Evolutionary conservation across 441 rosid species (phyloP).

Genomic region (Manihot esculenta): DNA sequence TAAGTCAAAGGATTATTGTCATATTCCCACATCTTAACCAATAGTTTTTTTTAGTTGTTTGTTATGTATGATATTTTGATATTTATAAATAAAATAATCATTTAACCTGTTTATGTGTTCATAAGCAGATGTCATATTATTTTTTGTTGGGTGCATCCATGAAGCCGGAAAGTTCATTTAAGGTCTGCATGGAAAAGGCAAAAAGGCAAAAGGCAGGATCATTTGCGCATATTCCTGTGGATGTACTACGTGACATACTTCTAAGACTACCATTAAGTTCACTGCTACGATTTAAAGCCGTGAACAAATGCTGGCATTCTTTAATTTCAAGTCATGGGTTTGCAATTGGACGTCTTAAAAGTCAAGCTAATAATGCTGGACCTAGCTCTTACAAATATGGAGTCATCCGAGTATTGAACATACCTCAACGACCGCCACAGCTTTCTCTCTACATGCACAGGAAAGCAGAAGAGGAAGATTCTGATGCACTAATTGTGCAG

Average conservation of each 20-base stretch:
- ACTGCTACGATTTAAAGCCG: background rate
- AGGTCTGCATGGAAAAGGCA: background rate
- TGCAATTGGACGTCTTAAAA: background rate
- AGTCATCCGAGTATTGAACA: background rate
- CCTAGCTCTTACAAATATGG: background rate
- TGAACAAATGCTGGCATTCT: slow-evolving; percentile 3
- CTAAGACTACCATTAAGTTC: background rate
- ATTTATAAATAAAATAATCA: no score
- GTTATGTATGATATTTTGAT: no score
- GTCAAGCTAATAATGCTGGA: background rate
- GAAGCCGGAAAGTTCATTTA: background rate
- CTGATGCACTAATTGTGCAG: background rate
- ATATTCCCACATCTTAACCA: background rate
- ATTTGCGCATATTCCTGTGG: background rate
- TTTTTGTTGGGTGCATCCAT: background rate
- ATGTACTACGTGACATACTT: background rate
- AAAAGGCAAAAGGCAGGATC: background rate
- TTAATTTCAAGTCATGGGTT: background rate
- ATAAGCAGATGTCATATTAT: background rate
- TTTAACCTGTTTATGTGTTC: background rate
- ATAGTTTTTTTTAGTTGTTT: no score
- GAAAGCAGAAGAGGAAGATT: background rate
- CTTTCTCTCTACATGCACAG: background rate
- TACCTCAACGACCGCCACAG: background rate
- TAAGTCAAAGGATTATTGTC: background rate